Percentiles rank a stretch among this genome's conserved stretches.
phyloP scores from a whole-genome alignment of 2,329 filamentous ascomycete species.

The Fusarium miscanthi region DNA sequence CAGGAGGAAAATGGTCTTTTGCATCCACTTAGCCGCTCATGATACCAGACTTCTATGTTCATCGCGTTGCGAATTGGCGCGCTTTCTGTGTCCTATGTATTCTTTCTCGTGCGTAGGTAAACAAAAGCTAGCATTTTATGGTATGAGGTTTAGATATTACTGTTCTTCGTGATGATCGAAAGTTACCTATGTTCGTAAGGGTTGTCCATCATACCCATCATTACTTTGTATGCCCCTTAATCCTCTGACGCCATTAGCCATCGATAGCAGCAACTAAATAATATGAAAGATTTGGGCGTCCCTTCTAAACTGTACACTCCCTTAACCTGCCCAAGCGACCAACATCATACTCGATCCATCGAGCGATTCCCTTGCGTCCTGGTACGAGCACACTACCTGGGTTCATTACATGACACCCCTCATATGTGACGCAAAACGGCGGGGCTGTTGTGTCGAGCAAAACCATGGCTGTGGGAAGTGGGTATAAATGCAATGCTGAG shows the following conservation, averaged over 20 bases:
- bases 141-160: neutral
- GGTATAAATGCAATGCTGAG: constrained; percentile 82
- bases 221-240: constrained; percentile 11
- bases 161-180: neutral
- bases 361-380: constrained; percentile 73
- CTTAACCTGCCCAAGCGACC: constrained; percentile 70
- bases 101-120: neutral
- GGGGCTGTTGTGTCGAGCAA: constrained; percentile 85
- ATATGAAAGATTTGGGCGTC: neutral
- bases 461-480: constrained; percentile 84
- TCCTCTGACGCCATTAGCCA: constrained; percentile 14
- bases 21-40: neutral
- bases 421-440: constrained; percentile 89
- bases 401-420: constrained; percentile 96
- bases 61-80: neutral
- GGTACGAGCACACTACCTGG: constrained; percentile 80
- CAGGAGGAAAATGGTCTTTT: constrained; percentile 12
- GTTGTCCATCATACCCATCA: constrained; percentile 24
- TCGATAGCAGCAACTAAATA: neutral
- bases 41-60: neutral
- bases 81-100: neutral
- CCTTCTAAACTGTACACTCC: constrained; percentile 67
- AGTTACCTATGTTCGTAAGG: neutral
- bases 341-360: constrained; percentile 90
- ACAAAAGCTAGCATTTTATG: constrained; percentile 3